Percentiles rank a stretch among this genome's conserved stretches.
Conservation (phyloP, 768 basidiomycete species). For the Tricholoma sp. region DNA sequence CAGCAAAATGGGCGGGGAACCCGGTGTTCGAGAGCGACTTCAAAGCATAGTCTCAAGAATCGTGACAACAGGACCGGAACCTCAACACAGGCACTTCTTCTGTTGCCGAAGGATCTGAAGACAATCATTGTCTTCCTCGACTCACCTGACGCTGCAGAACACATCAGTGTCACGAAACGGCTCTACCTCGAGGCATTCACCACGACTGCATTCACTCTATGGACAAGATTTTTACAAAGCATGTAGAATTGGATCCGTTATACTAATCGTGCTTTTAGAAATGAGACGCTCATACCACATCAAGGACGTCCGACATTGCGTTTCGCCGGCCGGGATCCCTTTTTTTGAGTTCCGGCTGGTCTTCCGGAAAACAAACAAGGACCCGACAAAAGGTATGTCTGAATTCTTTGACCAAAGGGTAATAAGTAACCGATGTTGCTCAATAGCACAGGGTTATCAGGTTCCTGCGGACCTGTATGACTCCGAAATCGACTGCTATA, state of each 20-base stretch:
- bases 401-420: too few relatives aligned
- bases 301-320: background rate
- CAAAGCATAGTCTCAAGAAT: conserved; percentile 15
- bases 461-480: background rate
- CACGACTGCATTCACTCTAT: background rate
- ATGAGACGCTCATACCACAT: background rate
- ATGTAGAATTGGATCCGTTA: background rate
- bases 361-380: conserved; percentile 18
- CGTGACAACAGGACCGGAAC: conserved; percentile 9
- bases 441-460: background rate
- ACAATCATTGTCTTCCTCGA: background rate
- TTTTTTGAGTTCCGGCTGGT: conserved; percentile 14
- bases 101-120: conserved; percentile 12
- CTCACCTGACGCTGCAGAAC: background rate
- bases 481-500: background rate
- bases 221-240: background rate
- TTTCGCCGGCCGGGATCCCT: background rate
- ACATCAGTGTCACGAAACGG: background rate
- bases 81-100: conserved; percentile 14
- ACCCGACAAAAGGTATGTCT: conserved; percentile 12
- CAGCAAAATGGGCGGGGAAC: conserved; percentile 14
- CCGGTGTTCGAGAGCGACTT: conserved; percentile 14
- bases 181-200: background rate
- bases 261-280: background rate
- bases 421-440: background rate